Percentiles rank a stretch among this genome's conserved stretches.
These are phyloP conservation scores for Favolaschia claudopus DNA, from an alignment of 768 basidiomycete species.

Conservation along the genomic window DNA sequence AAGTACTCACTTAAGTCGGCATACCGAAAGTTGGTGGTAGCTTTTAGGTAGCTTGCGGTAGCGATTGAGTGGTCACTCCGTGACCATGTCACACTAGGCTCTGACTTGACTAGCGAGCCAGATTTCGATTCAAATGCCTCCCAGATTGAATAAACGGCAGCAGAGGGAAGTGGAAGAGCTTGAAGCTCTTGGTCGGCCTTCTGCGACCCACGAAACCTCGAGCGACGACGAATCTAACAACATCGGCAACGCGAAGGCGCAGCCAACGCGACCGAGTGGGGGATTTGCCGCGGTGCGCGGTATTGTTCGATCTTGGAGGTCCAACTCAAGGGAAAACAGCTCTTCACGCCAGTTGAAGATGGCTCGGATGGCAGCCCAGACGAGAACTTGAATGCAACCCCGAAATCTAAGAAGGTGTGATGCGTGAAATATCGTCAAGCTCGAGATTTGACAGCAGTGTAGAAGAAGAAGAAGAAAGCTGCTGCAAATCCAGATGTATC, in stretches of 20 bases:
- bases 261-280: slow-evolving; percentile 26
- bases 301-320: neutral
- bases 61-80: too few species aligned
- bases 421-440: neutral
- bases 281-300: slow-evolving; percentile 56
- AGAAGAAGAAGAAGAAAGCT: slow-evolving; percentile 53
- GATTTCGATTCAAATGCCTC: too few species aligned
- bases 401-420: slow-evolving; percentile 50
- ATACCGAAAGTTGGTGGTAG: too few species aligned
- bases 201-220: slow-evolving; percentile 36
- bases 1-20: too few species aligned
- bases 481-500: slow-evolving; percentile 8
- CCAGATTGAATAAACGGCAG: slow-evolving; percentile 84
- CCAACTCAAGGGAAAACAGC: slow-evolving; percentile 41
- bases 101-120: too few species aligned
- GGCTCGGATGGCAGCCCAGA: slow-evolving; percentile 36
- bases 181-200: slow-evolving; percentile 53
- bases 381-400: slow-evolving; percentile 34
- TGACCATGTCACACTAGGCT: too few species aligned
- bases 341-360: slow-evolving; percentile 46
- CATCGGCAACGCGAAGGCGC: slow-evolving; percentile 6
- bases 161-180: slow-evolving; percentile 88
- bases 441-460: slow-evolving; percentile 28
- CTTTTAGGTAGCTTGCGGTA: too few species aligned
- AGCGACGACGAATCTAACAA: slow-evolving; percentile 48